Evolutionary conservation across 306 rosid genomes (phyloP).

Genomic region (Fragaria iinumae): DNA sequence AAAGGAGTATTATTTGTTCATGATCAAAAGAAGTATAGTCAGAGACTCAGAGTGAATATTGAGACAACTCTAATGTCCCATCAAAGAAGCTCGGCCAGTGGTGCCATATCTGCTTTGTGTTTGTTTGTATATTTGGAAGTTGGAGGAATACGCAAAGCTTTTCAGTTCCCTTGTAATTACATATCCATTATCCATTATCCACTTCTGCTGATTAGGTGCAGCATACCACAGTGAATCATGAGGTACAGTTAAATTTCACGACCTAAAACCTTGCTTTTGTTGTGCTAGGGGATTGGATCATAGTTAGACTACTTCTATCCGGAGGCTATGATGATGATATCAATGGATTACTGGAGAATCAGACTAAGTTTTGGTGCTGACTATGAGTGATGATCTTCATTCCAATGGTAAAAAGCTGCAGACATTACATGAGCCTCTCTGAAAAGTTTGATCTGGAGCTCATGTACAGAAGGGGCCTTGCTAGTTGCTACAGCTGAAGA

Average conservation of each 20-base stretch:
- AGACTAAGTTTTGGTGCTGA: not conserved
- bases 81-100: too few relatives aligned
- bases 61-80: too few relatives aligned
- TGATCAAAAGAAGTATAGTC: too few relatives aligned
- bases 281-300: not conserved
- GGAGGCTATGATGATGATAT: too few relatives aligned
- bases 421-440: not conserved
- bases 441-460: not conserved
- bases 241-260: too few relatives aligned
- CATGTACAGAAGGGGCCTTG: not conserved
- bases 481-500: not conserved
- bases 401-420: not conserved
- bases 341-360: not conserved
- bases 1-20: too few relatives aligned
- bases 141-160: too few relatives aligned
- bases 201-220: not conserved
- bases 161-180: too few relatives aligned
- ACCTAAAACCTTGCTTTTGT: not conserved
- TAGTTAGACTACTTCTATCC: not conserved
- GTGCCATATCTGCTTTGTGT: too few relatives aligned
- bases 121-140: too few relatives aligned
- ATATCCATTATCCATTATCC: too few relatives aligned
- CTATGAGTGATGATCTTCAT: not conserved
- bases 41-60: too few relatives aligned
- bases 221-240: not conserved